Conservation (phyloP, 352 stramenopile species). For the Phytophthora tentaculata region DNA sequence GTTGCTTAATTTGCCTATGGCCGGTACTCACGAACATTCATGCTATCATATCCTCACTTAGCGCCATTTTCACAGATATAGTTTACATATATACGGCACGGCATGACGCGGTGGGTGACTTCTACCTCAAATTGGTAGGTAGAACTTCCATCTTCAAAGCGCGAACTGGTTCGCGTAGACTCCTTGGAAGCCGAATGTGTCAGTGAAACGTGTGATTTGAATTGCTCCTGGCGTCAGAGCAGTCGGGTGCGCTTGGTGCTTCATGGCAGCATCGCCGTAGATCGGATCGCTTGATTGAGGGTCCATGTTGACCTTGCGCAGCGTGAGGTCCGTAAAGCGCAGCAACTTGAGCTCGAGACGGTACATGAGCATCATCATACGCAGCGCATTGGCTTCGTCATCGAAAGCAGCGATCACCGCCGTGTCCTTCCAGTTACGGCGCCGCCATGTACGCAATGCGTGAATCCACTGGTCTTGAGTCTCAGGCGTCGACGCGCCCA, state of each 20-base stretch:
- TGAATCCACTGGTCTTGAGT: constrained; percentile 66
- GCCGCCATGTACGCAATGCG: constrained; percentile 76
- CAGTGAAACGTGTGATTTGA: constrained; percentile 43
- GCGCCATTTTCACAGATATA: constrained; percentile 26
- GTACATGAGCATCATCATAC: constrained; percentile 74
- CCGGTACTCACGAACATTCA: constrained; percentile 23
- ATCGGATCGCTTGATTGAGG: constrained; percentile 16
- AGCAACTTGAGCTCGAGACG: constrained; percentile 71
- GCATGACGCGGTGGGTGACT: constrained; percentile 1
- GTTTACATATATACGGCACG: constrained; percentile 21
- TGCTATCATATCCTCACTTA: constrained; percentile 1
- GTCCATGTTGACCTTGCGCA: constrained; percentile 53
- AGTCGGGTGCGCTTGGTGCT: constrained; percentile 27
- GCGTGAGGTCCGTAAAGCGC: constrained; percentile 44
- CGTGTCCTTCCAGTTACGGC: constrained; percentile 79
- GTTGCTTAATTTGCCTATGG: constrained; percentile 13
- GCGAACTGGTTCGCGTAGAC: constrained; percentile 40
- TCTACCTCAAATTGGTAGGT: not conserved
- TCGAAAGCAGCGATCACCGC: constrained; percentile 64
- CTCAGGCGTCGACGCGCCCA: constrained; percentile 61
- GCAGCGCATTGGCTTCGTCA: constrained; percentile 70
- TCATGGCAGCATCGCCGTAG: constrained; percentile 13
- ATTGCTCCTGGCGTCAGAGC: constrained; percentile 25
- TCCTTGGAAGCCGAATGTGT: constrained; percentile 35
- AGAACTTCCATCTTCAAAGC: constrained; percentile 14